Conservation (phyloP, 306 rosid genomes). For the Cucurbita pepo region DNA sequence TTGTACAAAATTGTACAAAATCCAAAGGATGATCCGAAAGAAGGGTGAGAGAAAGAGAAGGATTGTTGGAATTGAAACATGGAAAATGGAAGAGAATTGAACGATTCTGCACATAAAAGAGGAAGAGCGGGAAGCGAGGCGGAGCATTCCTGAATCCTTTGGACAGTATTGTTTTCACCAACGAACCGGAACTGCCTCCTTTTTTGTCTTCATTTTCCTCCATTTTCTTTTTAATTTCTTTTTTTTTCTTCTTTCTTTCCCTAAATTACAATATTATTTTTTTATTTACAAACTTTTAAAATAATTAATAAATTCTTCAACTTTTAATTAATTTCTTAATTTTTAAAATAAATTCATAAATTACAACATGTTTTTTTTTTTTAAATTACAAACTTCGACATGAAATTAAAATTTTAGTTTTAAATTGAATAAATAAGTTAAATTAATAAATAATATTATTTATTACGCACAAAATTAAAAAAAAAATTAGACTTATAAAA, state of each 20-base stretch:
- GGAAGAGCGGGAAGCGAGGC: slow-evolving; percentile 4
- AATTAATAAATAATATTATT: too few species aligned
- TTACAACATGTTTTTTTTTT: too few species aligned
- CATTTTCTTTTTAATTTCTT: not conserved
- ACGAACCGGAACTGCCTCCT: not conserved
- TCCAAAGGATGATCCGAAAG: not conserved
- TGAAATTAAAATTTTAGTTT: too few species aligned
- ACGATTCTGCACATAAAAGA: not conserved
- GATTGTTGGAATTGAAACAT: not conserved
- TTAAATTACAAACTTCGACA: too few species aligned
- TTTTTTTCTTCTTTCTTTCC: not conserved
- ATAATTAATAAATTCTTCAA: too few species aligned
- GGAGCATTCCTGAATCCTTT: not conserved
- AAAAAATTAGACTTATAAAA: too few species aligned
- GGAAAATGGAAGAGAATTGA: not conserved
- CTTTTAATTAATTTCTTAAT: too few species aligned
- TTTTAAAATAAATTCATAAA: too few species aligned
- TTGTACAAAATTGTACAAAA: not conserved
- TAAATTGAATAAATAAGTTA: too few species aligned
- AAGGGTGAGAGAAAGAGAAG: not conserved
- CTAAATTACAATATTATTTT: too few species aligned
- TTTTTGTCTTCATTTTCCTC: not conserved
- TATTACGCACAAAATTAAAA: too few species aligned
- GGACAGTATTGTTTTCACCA: not conserved
- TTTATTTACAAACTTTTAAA: too few species aligned